Percentiles rank a stretch among this genome's conserved stretches.
phyloP scores from a whole-genome alignment of 108 stramenopile genomes.

The Cylindrotheca fusiformis region DNA sequence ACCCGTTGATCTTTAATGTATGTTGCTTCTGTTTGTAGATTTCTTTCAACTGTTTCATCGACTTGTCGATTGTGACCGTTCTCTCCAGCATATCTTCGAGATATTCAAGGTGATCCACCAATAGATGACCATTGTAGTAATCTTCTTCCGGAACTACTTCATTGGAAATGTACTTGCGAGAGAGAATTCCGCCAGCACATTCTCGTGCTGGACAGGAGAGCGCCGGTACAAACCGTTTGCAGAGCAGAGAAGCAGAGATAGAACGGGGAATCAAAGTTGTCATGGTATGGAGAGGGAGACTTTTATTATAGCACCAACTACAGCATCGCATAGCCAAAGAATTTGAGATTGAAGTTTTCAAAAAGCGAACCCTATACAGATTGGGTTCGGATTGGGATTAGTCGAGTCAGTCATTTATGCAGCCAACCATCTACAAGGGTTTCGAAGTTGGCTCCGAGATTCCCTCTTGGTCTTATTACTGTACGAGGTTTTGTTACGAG shows the following conservation, averaged over 20 bases:
- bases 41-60: slow-evolving; percentile 15
- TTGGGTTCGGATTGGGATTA: too few species aligned
- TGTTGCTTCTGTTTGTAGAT: slow-evolving; percentile 8
- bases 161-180: background rate
- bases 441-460: too few species aligned
- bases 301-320: too few species aligned
- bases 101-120: slow-evolving; percentile 19
- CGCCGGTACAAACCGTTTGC: background rate
- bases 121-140: slow-evolving; percentile 18
- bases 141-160: slow-evolving; percentile 23
- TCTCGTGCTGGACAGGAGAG: background rate
- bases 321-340: too few species aligned
- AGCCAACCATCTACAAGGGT: too few species aligned
- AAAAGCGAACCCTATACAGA: too few species aligned
- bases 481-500: too few species aligned
- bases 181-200: background rate
- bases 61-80: slow-evolving; percentile 14
- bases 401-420: too few species aligned
- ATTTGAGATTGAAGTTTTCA: too few species aligned
- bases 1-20: background rate
- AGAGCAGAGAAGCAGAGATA: background rate
- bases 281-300: background rate
- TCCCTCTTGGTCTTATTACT: too few species aligned
- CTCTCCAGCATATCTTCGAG: slow-evolving; percentile 28
- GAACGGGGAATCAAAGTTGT: background rate